These are phyloP conservation scores for Claviceps pazoutovae DNA, from an alignment of 2,329 filamentous ascomycete genomes.

Conservation along the genomic window DNA sequence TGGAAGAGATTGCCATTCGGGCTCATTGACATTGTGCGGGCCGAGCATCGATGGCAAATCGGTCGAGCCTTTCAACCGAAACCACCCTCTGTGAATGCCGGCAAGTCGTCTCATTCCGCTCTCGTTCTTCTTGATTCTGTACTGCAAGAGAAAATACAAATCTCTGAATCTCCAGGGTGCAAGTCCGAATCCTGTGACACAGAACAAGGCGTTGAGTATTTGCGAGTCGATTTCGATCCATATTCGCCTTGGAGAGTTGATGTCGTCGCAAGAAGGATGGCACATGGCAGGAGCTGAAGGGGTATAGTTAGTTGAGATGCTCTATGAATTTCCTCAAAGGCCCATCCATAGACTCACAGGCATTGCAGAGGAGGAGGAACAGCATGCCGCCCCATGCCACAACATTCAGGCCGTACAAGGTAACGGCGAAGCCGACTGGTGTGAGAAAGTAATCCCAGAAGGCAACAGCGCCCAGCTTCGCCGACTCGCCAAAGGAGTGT, in stretches of 20 bases:
- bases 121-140: constrained; percentile 37
- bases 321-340: background rate
- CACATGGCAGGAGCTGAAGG: constrained; percentile 52
- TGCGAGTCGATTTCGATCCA: constrained; percentile 83
- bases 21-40: constrained; percentile 34
- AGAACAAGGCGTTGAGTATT: constrained; percentile 68
- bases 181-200: constrained; percentile 72
- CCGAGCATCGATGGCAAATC: constrained; percentile 39
- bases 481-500: constrained; percentile 44
- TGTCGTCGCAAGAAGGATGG: constrained; percentile 51
- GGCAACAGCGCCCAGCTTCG: constrained; percentile 40
- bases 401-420: constrained; percentile 67
- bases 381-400: constrained; percentile 88
- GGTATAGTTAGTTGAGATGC: background rate
- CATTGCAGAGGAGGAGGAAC: constrained; percentile 70
- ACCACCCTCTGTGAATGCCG: constrained; percentile 63
- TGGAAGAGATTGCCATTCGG: constrained; percentile 24
- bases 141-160: constrained; percentile 57
- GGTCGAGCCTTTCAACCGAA: constrained; percentile 54
- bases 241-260: constrained; percentile 60
- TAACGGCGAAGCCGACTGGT: constrained; percentile 61
- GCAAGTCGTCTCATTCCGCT: constrained; percentile 53
- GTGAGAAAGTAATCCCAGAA: constrained; percentile 65
- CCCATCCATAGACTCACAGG: constrained; percentile 14
- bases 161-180: constrained; percentile 78